Base-by-base conservation (phyloP, 176 grass and related monocot species). In the Lolium multiflorum region DNA sequence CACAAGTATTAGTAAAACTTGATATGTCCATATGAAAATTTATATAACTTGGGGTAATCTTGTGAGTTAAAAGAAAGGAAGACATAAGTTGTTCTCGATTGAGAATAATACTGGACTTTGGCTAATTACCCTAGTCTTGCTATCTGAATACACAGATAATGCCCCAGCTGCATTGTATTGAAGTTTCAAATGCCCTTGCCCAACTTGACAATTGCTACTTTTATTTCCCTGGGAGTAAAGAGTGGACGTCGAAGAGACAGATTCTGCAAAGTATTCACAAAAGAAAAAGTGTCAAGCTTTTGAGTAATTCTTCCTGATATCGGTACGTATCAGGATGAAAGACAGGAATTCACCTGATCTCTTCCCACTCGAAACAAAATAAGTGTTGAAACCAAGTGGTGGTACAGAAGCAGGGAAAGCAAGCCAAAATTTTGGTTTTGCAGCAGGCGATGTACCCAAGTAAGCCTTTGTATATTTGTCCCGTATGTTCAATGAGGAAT, bases 351-450 rank as follows among this genome's bases (percentile, higher is more conserved):
- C 26, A 98, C 96, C 96, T 98, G 92, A 89, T 85, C 89, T 85
- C 57, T 91, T 88, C 22, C 70, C 50, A 50, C 77, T 93, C 75
- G 91, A 92, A 18, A 98, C 81, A 87, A 95, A 92, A 43, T 95
- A 98, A 82, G 96, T 98, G 67, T 82, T 91, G 22, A 98, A 98
- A 89, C 96, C 96, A 91, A 98, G 91, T 76, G 96, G 83, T 46
- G 89, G 88, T 69, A 91, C 65, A 60, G 93, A 94, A 71, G 89
- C 96, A 26, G 90, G 74, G 75, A 98, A 98, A 88, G 84, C 90
- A 84, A 98, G 90, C 96, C 96, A 98, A 95, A 87, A 98, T 84
- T 98, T 95, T 21, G 96, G 93, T 16, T 87, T 88, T 83, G 54
- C 68, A 82, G 31, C 75, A 61, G 91, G 78, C 26, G 39, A 86